Evolutionary conservation across 2,329 filamentous ascomycete genomes (phyloP).

Genomic region (Diplodia intermedia): DNA sequence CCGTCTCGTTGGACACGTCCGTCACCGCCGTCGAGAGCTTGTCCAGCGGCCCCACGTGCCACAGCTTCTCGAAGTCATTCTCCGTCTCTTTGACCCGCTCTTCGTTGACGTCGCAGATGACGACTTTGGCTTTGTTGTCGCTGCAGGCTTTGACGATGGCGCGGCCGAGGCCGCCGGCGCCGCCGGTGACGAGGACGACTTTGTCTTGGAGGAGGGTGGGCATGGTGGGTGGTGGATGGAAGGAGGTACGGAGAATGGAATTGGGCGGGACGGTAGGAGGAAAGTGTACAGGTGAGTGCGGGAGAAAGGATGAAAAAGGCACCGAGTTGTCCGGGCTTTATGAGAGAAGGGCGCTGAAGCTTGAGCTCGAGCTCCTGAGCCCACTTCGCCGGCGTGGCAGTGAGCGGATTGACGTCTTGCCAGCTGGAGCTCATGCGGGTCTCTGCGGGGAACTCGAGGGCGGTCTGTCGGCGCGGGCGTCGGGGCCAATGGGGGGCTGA

Average conservation of each 20-base stretch:
- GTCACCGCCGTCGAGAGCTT: constrained; percentile 20
- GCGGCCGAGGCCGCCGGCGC: constrained; percentile 32
- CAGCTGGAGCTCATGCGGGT: constrained; percentile 25
- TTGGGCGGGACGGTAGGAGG: not conserved
- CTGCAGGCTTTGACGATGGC: constrained; percentile 34
- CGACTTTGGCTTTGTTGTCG: constrained; percentile 44
- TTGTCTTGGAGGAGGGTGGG: constrained; percentile 28
- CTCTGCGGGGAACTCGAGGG: constrained; percentile 17
- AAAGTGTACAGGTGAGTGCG: not conserved
- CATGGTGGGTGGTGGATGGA: constrained; percentile 3
- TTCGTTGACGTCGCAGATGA: constrained; percentile 47
- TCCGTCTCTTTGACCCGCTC: constrained; percentile 26
- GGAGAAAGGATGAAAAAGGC: not conserved
- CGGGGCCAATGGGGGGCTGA: constrained; percentile 3
- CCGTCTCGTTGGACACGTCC: constrained; percentile 28
- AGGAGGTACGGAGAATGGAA: not conserved
- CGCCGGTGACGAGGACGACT: constrained; percentile 33
- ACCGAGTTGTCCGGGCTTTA: not conserved
- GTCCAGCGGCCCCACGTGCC: constrained; percentile 6
- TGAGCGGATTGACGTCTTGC: constrained; percentile 21
- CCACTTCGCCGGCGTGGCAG: constrained; percentile 14
- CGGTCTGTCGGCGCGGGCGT: constrained; percentile 10
- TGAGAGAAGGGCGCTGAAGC: constrained; percentile 2
- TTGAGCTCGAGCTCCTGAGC: constrained; percentile 7
- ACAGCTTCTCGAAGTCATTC: constrained; percentile 22